Evolutionary conservation across 164 flowering plant genomes (phyloP).

Genomic region (Tetracentron sinense): DNA sequence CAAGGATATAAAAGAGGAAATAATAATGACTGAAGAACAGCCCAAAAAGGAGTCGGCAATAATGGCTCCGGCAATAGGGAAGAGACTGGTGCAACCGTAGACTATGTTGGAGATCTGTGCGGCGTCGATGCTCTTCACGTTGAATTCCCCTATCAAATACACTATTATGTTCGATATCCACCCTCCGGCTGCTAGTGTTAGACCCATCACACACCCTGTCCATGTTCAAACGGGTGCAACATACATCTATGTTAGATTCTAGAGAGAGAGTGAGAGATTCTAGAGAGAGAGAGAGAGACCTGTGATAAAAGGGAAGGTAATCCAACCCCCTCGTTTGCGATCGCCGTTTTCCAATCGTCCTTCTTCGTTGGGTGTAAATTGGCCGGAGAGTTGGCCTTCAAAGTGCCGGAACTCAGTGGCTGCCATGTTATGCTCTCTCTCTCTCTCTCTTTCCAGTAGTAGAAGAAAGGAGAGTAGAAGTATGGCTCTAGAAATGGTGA

Average conservation of each 20-base stretch:
- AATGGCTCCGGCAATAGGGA: slow-evolving; percentile 39
- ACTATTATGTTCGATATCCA: slow-evolving; percentile 34
- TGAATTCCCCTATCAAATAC: slow-evolving; percentile 31
- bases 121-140: slow-evolving; percentile 38
- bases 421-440: slow-evolving; percentile 1
- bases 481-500: no score
- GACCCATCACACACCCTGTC: slow-evolving; percentile 13
- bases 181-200: slow-evolving; percentile 28
- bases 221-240: not conserved
- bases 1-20: slow-evolving; percentile 28
- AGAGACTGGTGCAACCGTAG: slow-evolving; percentile 26
- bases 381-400: not conserved
- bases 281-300: slow-evolving; percentile 13
- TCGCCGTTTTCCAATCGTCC: not conserved
- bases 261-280: not conserved
- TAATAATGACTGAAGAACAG: slow-evolving; percentile 29
- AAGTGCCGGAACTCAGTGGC: not conserved
- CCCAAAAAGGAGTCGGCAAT: slow-evolving; percentile 43
- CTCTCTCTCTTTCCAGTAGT: no score
- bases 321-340: slow-evolving; percentile 31
- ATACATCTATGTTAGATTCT: not conserved
- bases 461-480: no score
- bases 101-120: slow-evolving; percentile 36
- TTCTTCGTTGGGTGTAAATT: not conserved
- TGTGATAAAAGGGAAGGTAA: slow-evolving; percentile 29